A percentile compares a stretch with the other conserved stretches of the same genome.
These are phyloP conservation scores for Colletotrichum cuscutae DNA, from an alignment of 2,329 filamentous ascomycete species.

Conservation along the genomic window DNA sequence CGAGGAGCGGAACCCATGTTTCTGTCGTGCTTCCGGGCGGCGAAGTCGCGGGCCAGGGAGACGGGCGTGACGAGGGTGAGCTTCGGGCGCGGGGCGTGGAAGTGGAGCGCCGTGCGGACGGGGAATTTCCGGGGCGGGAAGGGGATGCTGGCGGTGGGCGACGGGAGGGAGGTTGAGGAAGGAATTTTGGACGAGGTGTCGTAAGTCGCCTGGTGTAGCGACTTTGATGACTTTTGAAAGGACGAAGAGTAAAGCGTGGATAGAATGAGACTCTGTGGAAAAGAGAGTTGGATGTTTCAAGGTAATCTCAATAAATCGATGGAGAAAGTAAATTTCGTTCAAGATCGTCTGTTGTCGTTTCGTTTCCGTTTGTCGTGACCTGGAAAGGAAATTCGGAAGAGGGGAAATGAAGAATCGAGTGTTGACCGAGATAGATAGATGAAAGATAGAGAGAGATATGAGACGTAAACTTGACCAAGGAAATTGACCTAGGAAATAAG, in stretches of 20 bases:
- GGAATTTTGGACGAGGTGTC: conserved; percentile 26
- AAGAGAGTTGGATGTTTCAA: background rate
- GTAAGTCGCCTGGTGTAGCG: conserved; percentile 19
- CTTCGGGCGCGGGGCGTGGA: conserved; percentile 48
- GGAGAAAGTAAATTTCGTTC: background rate
- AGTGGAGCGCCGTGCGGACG: conserved; percentile 48
- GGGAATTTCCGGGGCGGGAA: conserved; percentile 54
- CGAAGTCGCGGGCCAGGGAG: conserved; percentile 31
- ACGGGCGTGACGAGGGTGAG: conserved; percentile 54
- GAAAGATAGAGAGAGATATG: conserved; percentile 35
- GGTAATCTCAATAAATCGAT: background rate
- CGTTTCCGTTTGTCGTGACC: background rate
- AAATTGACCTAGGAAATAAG: conserved; percentile 40
- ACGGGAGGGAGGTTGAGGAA: conserved; percentile 39
- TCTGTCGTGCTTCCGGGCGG: conserved; percentile 35
- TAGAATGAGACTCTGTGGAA: background rate
- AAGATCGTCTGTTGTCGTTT: background rate
- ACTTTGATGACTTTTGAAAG: background rate
- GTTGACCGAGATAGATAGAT: conserved; percentile 16
- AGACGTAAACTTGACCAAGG: conserved; percentile 37
- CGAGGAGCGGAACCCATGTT: conserved; percentile 59
- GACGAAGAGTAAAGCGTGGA: background rate
- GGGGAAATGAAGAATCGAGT: conserved; percentile 30
- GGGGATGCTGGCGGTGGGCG: conserved; percentile 42
- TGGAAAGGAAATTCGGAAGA: background rate